Evolutionary conservation across 106 monocot species (phyloP).

Genomic region (Dendrobium nobile): DNA sequence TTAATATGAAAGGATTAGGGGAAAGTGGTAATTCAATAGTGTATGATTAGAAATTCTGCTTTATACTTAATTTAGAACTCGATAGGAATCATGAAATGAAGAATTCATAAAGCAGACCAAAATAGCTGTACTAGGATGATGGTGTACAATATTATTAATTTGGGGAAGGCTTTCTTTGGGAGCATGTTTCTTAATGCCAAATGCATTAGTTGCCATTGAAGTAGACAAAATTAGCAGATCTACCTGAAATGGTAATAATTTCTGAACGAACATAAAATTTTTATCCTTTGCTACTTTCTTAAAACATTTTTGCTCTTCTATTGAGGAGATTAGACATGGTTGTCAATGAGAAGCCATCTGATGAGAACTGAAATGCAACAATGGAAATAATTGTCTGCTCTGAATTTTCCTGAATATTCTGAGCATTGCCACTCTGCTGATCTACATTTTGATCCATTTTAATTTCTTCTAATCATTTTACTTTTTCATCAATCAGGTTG

Average conservation of each 20-base stretch:
- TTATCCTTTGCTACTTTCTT: neutral
- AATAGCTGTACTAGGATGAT: neutral
- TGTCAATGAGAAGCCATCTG: neutral
- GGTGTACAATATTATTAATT: neutral
- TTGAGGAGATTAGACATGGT: neutral
- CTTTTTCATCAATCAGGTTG: slow-evolving; percentile 44
- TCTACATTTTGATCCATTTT: slow-evolving; percentile 1
- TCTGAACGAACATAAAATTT: neutral
- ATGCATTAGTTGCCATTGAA: neutral
- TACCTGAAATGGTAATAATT: neutral
- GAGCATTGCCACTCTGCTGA: neutral
- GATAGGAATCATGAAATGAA: neutral
- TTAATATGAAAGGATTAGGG: neutral
- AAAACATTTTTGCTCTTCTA: neutral
- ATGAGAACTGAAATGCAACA: neutral
- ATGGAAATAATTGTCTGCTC: neutral
- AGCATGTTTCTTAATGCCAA: neutral
- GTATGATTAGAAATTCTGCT: neutral
- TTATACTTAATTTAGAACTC: neutral
- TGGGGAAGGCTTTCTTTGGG: neutral
- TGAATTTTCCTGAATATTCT: neutral
- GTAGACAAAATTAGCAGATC: no score
- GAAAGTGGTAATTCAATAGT: neutral
- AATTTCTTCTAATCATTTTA: neutral
- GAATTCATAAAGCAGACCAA: neutral